These are phyloP conservation scores for Cadophora malorum DNA, from an alignment of 2,329 filamentous ascomycete genomes.

Conservation along the genomic window DNA sequence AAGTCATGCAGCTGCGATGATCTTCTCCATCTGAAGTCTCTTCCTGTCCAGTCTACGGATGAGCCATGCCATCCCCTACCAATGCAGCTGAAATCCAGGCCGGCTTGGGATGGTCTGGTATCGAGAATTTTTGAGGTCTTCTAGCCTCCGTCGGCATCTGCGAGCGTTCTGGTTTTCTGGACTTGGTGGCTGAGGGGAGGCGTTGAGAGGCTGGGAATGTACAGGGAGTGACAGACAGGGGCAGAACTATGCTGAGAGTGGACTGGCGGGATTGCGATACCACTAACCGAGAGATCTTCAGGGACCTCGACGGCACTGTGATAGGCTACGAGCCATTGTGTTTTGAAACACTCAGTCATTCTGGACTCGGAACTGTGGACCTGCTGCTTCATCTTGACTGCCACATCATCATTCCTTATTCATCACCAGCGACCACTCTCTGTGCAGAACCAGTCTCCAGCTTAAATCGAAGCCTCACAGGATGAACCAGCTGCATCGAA, in stretches of 20 bases:
- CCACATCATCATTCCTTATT: conserved; percentile 9
- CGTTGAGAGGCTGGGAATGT: conserved; percentile 7
- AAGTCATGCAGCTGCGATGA: background rate
- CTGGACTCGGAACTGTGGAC: background rate
- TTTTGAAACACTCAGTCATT: conserved; percentile 24
- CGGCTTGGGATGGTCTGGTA: background rate
- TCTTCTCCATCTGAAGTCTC: conserved; percentile 8
- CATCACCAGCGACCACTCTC: background rate
- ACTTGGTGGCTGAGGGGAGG: conserved; percentile 9
- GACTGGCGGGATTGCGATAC: conserved; percentile 1
- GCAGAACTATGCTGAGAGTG: background rate
- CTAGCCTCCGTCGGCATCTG: background rate
- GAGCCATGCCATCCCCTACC: background rate
- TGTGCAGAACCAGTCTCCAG: conserved; percentile 15
- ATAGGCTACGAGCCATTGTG: conserved; percentile 13
- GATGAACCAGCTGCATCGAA: background rate
- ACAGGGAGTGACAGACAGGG: conserved; percentile 8
- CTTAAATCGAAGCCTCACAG: background rate
- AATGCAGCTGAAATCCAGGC: background rate
- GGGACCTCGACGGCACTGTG: conserved; percentile 13
- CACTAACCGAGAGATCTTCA: conserved; percentile 22
- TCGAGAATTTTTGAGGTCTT: background rate
- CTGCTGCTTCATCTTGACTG: conserved; percentile 17
- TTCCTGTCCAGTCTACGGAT: conserved; percentile 1
- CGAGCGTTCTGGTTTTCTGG: background rate